Evolutionary conservation across 768 basidiomycete species (phyloP), one percentile per base, ranked within the genome.

Genomic region (Nevesoporus exiguus): DNA sequence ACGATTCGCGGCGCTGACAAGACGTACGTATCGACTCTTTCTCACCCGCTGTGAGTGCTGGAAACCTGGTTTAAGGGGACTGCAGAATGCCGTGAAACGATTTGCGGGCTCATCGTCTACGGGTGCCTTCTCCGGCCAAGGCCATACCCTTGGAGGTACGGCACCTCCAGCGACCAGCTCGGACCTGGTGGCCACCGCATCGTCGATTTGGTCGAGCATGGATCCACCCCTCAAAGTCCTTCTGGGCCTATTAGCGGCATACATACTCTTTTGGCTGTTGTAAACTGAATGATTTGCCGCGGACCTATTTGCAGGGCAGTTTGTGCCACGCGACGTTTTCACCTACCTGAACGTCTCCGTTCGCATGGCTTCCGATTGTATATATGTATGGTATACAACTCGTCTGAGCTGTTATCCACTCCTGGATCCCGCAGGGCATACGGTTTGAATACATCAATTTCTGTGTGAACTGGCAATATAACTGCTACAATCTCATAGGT

Each of bases 1-100:
- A 77, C 78, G 72, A 83, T 93, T 25, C 79, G 77, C 49, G 91
- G 91, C 6, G 90, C 90, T 13, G 75, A 93, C 65, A 79, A 68
- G 65, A 62, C 65, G 90, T 93, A 63, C 54, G 81, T 71, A 27
- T 44, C 29, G 14, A 30, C 29, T 27, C 8, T 40, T 46, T 42
- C 24, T 51, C 34, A 52, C 29, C 42, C 25, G 17, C 5, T 41
- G 54, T 36, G 36, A 51, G 31, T 34, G 15, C 49, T 60, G 33
- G 51, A 55, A 24, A 34, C 34, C 29, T 21, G 47, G 33, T 46
- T 48, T 1, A 22, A 92, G 90, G 14, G 83, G 69, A 11, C 73
- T 93, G 19, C 82, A 90, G 57, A 74, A 72, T 30, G 76, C 83
- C 29, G 55, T 93, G 24, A 73, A 74, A 24, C 80, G 75, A 54